phyloP scores from a whole-genome alignment of 2,329 filamentous ascomycete species.

The Cryphonectria nitschkei region DNA sequence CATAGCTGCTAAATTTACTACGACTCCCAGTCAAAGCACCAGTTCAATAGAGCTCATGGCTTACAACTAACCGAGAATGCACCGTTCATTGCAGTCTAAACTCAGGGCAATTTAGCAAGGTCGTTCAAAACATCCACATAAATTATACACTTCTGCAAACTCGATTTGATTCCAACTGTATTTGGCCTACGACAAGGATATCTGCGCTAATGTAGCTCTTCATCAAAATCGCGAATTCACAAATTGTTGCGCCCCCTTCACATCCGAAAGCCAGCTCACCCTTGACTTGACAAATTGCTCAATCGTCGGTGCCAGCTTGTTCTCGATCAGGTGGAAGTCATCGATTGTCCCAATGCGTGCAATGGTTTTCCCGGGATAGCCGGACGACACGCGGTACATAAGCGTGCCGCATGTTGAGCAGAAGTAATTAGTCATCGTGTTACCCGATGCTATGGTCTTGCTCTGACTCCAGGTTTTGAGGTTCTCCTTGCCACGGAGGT shows the following conservation, averaged over 20 bases:
- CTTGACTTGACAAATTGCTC: conserved; percentile 59
- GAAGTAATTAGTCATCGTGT: conserved; percentile 64
- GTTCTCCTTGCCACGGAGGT: conserved; percentile 55
- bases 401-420: conserved; percentile 62
- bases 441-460: conserved; percentile 50
- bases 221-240: background rate
- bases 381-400: conserved; percentile 57
- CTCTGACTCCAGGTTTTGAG: conserved; percentile 51
- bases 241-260: background rate
- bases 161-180: too few species aligned
- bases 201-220: background rate
- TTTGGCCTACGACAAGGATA: background rate
- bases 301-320: conserved; percentile 54
- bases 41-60: too few species aligned
- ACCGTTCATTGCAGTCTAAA: too few species aligned
- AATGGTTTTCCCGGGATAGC: conserved; percentile 51
- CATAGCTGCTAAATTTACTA: too few species aligned
- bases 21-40: too few species aligned
- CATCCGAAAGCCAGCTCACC: conserved; percentile 51
- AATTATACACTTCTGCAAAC: too few species aligned
- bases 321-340: conserved; percentile 62
- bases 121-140: too few species aligned
- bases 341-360: conserved; percentile 64
- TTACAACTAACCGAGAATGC: too few species aligned
- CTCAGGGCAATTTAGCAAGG: too few species aligned